Evolutionary conservation across 2,329 filamentous ascomycete species (phyloP).

Genomic region (Beauveria asiatica): DNA sequence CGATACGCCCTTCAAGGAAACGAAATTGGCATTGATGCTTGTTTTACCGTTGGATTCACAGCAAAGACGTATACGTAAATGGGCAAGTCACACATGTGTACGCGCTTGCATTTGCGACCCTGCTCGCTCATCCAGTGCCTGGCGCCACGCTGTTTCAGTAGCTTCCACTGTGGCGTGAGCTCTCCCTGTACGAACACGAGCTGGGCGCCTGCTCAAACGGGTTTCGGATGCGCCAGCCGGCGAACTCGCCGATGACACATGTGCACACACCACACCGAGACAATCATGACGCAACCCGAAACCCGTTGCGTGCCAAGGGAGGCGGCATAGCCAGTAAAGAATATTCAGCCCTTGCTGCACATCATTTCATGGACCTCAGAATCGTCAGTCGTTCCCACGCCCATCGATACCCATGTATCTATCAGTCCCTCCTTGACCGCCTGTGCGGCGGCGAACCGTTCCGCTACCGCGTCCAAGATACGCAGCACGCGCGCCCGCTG

Average conservation of each 20-base stretch:
- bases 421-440: conserved; percentile 9
- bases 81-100: no score
- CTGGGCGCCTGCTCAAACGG: neutral
- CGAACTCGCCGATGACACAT: neutral
- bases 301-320: neutral
- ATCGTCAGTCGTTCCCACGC: neutral
- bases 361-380: neutral
- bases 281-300: neutral
- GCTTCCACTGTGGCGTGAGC: neutral
- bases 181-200: neutral
- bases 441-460: conserved; percentile 20
- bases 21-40: neutral
- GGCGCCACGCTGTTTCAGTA: neutral
- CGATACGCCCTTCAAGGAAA: neutral
- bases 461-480: conserved; percentile 15
- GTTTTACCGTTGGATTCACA: conserved; percentile 16
- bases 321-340: neutral
- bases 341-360: no score
- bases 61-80: conserved; percentile 13
- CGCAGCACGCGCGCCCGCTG: conserved; percentile 18
- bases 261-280: neutral
- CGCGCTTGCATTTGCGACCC: no score
- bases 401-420: neutral
- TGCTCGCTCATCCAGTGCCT: neutral
- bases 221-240: neutral